These are phyloP conservation scores for Fusarium continuum DNA, from an alignment of 2,329 filamentous ascomycete species.

Conservation along the genomic window DNA sequence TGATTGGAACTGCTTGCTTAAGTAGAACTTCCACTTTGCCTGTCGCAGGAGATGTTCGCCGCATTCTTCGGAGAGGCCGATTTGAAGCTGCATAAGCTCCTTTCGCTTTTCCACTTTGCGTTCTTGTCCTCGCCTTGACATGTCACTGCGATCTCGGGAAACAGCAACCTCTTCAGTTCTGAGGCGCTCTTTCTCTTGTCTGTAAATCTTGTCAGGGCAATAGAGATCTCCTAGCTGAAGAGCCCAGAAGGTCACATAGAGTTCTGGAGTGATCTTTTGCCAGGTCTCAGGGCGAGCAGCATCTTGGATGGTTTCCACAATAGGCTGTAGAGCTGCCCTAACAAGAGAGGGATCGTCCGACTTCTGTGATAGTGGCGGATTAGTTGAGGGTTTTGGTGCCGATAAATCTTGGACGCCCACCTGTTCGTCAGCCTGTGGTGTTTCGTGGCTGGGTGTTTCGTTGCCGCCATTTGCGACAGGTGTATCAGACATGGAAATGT, in stretches of 20 bases:
- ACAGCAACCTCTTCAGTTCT: constrained; percentile 73
- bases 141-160: constrained; percentile 76
- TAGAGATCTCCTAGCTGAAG: constrained; percentile 83
- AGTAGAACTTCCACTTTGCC: constrained; percentile 71
- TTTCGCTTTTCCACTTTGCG: constrained; percentile 71
- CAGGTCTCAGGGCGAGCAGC: constrained; percentile 71
- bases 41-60: constrained; percentile 74
- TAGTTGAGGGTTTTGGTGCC: constrained; percentile 35
- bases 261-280: constrained; percentile 77
- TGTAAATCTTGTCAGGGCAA: constrained; percentile 80
- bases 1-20: constrained; percentile 77
- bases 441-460: constrained; percentile 42
- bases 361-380: constrained; percentile 45
- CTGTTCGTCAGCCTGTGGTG: constrained; percentile 46
- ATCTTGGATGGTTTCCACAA: constrained; percentile 74
- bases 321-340: constrained; percentile 65
- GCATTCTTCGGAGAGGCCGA: constrained; percentile 77
- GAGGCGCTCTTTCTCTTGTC: constrained; percentile 75
- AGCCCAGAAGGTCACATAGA: constrained; percentile 94
- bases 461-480: constrained; percentile 42
- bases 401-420: constrained; percentile 36
- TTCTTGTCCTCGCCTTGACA: constrained; percentile 73
- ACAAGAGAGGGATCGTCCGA: constrained; percentile 48
- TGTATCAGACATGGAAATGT: constrained; percentile 61
- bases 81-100: constrained; percentile 72